Percentiles rank a stretch among this genome's conserved stretches.
These are phyloP conservation scores for Aureobasidium sp. DNA, from an alignment of 2,329 filamentous ascomycete species.

Conservation along the genomic window DNA sequence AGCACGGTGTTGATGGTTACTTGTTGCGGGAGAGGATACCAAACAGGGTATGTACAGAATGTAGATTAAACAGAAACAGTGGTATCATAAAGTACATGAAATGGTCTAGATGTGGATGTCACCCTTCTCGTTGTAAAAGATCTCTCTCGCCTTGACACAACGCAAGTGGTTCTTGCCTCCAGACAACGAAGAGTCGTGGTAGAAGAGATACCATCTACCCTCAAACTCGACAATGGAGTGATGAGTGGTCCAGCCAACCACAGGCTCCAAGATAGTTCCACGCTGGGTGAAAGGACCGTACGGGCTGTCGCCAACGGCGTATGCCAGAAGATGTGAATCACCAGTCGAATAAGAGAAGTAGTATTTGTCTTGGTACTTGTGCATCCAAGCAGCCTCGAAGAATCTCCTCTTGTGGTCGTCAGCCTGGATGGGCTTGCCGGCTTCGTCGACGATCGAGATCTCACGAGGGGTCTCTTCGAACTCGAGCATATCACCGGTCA, in stretches of 20 bases:
- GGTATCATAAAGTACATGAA: neutral
- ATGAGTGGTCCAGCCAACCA: constrained; percentile 85
- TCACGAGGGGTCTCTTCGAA: constrained; percentile 65
- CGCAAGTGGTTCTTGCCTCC: constrained; percentile 75
- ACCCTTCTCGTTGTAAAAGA: constrained; percentile 74
- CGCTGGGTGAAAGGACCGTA: constrained; percentile 78
- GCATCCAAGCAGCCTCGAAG: constrained; percentile 86
- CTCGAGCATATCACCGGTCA: constrained; percentile 71
- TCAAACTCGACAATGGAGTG: constrained; percentile 81
- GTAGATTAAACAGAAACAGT: neutral
- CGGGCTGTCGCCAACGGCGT: constrained; percentile 71
- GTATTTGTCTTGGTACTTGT: constrained; percentile 74
- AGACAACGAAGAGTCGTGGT: constrained; percentile 78
- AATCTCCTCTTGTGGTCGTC: constrained; percentile 80
- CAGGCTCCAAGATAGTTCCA: constrained; percentile 77
- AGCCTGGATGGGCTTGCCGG: constrained; percentile 64
- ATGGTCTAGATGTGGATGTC: constrained; percentile 50
- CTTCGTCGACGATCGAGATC: constrained; percentile 70
- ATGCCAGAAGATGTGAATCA: constrained; percentile 79
- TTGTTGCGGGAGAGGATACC: neutral
- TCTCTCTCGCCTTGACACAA: constrained; percentile 79
- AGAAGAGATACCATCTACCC: constrained; percentile 78
- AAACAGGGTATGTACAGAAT: neutral
- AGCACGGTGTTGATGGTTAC: too few species aligned
- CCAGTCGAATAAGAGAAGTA: constrained; percentile 85